These are phyloP conservation scores for Calocybe indica DNA, from an alignment of 768 basidiomycete species.

Conservation along the genomic window DNA sequence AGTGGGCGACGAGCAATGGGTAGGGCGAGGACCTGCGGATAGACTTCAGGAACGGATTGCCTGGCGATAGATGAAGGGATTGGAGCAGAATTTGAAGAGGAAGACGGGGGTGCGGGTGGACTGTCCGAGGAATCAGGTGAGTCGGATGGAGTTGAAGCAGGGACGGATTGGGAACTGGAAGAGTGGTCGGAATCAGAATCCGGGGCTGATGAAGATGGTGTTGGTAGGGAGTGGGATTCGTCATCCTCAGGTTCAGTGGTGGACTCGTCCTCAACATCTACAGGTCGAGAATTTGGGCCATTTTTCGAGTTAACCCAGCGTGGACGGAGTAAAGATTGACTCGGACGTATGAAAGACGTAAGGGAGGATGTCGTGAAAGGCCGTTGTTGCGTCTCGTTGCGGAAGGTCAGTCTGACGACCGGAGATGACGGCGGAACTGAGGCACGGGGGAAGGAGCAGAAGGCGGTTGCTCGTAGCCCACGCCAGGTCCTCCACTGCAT, in stretches of 20 bases:
- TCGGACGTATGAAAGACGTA: conserved; percentile 7
- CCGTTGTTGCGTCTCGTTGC: conserved; percentile 1
- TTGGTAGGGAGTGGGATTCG: conserved; percentile 10
- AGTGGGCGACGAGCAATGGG: conserved; percentile 94
- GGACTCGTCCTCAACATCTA: conserved; percentile 8
- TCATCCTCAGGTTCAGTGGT: conserved; percentile 3
- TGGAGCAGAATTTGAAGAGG: conserved; percentile 20
- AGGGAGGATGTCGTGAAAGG: conserved; percentile 4
- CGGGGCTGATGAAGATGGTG: conserved; percentile 11
- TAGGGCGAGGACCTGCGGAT: conserved; percentile 91
- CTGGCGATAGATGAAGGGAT: conserved; percentile 58
- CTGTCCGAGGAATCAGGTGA: conserved; percentile 9
- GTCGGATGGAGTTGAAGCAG: conserved; percentile 11
- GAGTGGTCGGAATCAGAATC: conserved; percentile 8
- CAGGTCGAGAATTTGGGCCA: conserved; percentile 9
- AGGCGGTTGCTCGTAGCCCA: conserved; percentile 6
- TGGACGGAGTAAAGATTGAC: conserved; percentile 9
- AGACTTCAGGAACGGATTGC: conserved; percentile 82
- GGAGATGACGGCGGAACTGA: conserved; percentile 8
- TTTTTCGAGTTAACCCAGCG: conserved; percentile 19
- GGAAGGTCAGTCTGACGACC: not conserved
- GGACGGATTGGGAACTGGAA: conserved; percentile 2
- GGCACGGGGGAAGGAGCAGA: conserved; percentile 6
- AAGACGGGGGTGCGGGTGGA: conserved; percentile 7
- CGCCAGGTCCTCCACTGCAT: not conserved